Evolutionary conservation across 1,284 basidiomycete species (phyloP).

Genomic region (Trichosporon sp.): DNA sequence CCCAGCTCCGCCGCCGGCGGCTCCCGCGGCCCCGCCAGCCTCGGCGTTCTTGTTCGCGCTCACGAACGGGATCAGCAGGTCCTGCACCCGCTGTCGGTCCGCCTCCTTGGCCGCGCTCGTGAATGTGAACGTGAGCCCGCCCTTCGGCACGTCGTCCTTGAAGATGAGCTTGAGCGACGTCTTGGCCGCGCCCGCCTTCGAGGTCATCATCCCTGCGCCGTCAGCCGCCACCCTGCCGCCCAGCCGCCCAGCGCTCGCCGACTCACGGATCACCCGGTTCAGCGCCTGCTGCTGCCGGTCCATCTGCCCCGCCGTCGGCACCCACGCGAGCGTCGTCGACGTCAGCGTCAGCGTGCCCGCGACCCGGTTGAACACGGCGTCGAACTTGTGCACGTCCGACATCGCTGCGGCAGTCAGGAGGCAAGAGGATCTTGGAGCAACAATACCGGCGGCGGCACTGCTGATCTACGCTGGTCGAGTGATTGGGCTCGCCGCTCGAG

Average conservation of each 20-base stretch:
- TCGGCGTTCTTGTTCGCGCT: constrained; percentile 32
- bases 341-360: constrained; percentile 44
- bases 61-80: constrained; percentile 45
- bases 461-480: background rate
- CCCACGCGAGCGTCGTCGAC: constrained; percentile 42
- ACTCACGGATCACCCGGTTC: constrained; percentile 42
- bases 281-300: constrained; percentile 45
- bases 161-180: constrained; percentile 45
- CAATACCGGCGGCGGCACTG: background rate
- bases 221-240: background rate
- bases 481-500: background rate
- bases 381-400: constrained; percentile 26
- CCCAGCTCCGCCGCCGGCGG: background rate
- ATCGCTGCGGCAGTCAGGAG: background rate
- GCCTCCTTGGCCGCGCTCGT: constrained; percentile 28
- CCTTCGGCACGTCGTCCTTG: constrained; percentile 43
- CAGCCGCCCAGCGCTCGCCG: background rate
- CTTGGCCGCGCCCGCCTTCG: constrained; percentile 38
- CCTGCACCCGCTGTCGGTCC: constrained; percentile 44
- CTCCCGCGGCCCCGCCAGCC: constrained; percentile 10
- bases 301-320: constrained; percentile 37
- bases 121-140: constrained; percentile 47
- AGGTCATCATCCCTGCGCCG: constrained; percentile 43
- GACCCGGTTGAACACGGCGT: constrained; percentile 44
- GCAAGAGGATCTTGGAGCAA: background rate